phyloP scores from a whole-genome alignment of 768 basidiomycete species.

The Naganishia antarctica region DNA sequence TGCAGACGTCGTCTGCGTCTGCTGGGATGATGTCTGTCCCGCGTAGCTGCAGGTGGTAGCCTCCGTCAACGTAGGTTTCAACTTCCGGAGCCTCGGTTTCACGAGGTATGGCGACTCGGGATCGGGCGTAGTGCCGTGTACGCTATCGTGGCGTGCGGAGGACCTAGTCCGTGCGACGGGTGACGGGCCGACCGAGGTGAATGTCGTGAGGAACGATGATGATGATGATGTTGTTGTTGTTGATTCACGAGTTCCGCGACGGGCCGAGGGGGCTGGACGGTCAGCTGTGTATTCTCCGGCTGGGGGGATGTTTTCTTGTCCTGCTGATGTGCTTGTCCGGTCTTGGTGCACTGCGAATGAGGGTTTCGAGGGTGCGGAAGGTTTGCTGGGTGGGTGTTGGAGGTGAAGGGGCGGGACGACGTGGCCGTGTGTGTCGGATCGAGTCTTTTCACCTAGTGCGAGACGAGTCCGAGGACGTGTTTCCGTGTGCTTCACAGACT shows the following conservation, averaged over 20 bases:
- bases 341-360: neutral
- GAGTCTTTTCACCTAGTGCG: neutral
- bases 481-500: neutral
- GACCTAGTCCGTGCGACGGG: neutral
- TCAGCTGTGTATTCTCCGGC: neutral
- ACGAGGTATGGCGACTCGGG: neutral
- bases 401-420: neutral
- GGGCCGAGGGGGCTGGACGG: neutral
- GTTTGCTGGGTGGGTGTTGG: neutral
- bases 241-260: neutral
- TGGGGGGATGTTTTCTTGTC: constrained; percentile 20
- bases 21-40: constrained; percentile 3
- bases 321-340: neutral
- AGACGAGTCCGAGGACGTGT: neutral
- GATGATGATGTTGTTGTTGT: neutral
- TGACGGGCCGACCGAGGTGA: constrained; percentile 6
- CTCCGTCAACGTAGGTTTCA: neutral
- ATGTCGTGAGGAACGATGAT: neutral
- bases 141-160: neutral
- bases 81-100: constrained; percentile 4
- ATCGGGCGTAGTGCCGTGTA: neutral
- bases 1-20: neutral
- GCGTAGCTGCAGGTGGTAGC: neutral
- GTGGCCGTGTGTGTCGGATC: neutral
- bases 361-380: neutral